These are phyloP conservation scores for Colletotrichum limetticola DNA, from an alignment of 2,329 filamentous ascomycete species.

Conservation along the genomic window DNA sequence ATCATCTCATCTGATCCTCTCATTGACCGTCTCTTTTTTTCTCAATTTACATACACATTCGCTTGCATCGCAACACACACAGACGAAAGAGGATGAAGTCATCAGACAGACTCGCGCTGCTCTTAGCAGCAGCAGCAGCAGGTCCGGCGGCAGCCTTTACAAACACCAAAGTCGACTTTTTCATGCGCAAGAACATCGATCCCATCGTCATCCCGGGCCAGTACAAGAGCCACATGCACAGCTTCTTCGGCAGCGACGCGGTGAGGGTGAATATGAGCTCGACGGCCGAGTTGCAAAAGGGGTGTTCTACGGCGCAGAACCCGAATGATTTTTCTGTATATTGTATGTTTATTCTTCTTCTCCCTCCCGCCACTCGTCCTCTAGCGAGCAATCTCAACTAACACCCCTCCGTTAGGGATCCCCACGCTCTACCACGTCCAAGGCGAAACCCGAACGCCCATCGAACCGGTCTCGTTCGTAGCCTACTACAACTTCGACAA, in stretches of 20 bases:
- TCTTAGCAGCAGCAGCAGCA: background rate
- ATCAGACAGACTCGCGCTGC: background rate
- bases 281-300: conserved; percentile 45
- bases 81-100: background rate
- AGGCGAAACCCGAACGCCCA: conserved; percentile 49
- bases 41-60: background rate
- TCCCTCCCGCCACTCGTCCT: too few relatives aligned
- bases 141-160: background rate
- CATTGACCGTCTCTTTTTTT: background rate
- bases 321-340: conserved; percentile 56
- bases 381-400: background rate
- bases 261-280: conserved; percentile 44
- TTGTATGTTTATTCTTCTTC: conserved; percentile 41
- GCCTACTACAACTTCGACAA: conserved; percentile 55
- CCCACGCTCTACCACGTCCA: conserved; percentile 55
- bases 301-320: conserved; percentile 55
- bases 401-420: conserved; percentile 39
- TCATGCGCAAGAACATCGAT: conserved; percentile 44
- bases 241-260: conserved; percentile 48
- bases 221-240: conserved; percentile 47
- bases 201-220: conserved; percentile 45
- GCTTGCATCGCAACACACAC: background rate
- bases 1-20: background rate
- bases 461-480: conserved; percentile 52
- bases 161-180: background rate